Conservation (phyloP, 768 basidiomycete genomes). For the Lactarius trivialis region DNA sequence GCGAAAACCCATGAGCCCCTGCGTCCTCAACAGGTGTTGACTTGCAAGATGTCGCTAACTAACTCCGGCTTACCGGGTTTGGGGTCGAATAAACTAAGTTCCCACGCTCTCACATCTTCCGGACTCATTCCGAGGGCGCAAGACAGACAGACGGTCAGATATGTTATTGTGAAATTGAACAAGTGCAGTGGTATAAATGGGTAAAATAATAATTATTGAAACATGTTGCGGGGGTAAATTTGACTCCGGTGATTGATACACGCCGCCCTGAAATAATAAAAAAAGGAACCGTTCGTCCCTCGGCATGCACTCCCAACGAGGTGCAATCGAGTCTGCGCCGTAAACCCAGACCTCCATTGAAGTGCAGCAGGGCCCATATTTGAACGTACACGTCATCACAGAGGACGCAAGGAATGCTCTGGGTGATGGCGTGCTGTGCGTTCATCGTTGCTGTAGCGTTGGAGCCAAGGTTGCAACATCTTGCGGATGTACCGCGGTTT, state of each 20-base stretch:
- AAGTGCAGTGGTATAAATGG: conserved; percentile 22
- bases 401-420: neutral
- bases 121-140: too few relatives aligned
- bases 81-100: neutral
- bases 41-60: neutral
- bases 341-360: neutral
- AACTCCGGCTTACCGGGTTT: neutral
- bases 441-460: conserved; percentile 9
- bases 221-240: conserved; percentile 23
- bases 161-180: neutral
- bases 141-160: neutral
- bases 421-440: neutral
- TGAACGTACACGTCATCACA: conserved; percentile 7
- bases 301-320: conserved; percentile 8
- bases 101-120: conserved; percentile 5
- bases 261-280: conserved; percentile 7
- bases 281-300: neutral
- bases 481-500: conserved; percentile 3
- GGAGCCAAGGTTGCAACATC: neutral
- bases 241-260: conserved; percentile 17
- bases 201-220: conserved; percentile 20
- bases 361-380: neutral
- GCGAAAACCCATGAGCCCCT: conserved; percentile 70
- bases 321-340: neutral
- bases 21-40: neutral